These are phyloP conservation scores for Epichloe hybrida DNA, from an alignment of 2,329 filamentous ascomycete species.

Conservation along the genomic window DNA sequence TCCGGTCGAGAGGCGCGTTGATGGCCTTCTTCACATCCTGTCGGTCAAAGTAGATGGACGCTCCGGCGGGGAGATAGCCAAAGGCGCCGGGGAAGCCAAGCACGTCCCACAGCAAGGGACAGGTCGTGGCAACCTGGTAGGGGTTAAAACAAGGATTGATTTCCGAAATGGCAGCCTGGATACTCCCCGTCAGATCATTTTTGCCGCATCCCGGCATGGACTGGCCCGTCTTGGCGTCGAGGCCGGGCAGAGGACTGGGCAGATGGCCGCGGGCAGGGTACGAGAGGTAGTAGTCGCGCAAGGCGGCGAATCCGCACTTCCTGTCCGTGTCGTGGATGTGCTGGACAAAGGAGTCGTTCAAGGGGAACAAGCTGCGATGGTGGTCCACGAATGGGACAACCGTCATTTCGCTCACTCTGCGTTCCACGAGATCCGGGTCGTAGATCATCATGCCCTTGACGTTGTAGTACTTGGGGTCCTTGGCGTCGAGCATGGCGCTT, in stretches of 20 bases:
- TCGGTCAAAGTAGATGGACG: constrained; percentile 52
- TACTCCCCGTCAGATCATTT: constrained; percentile 43
- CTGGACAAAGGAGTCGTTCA: constrained; percentile 22
- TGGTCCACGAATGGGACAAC: constrained; percentile 44
- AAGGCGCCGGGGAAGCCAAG: constrained; percentile 50
- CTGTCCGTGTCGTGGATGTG: constrained; percentile 18
- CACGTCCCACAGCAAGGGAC: constrained; percentile 56
- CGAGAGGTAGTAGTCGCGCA: constrained; percentile 42
- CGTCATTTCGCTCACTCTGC: constrained; percentile 30
- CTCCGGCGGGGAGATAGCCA: constrained; percentile 47
- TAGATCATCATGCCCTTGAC: constrained; percentile 55
- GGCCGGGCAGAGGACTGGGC: neutral
- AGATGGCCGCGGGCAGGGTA: constrained; percentile 48
- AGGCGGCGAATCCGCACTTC: constrained; percentile 47
- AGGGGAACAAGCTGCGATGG: constrained; percentile 46
- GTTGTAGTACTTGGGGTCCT: constrained; percentile 52
- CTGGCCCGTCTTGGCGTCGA: constrained; percentile 21
- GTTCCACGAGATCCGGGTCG: constrained; percentile 47
- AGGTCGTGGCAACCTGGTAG: constrained; percentile 57
- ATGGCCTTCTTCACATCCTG: constrained; percentile 55
- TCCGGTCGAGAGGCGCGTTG: constrained; percentile 38
- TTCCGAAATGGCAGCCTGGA: constrained; percentile 38
- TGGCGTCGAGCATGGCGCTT: constrained; percentile 50
- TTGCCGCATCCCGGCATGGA: constrained; percentile 19
- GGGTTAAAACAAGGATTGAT: constrained; percentile 66